Conservation (phyloP, 345 rosid genomes). For the Ceriops decandra region DNA sequence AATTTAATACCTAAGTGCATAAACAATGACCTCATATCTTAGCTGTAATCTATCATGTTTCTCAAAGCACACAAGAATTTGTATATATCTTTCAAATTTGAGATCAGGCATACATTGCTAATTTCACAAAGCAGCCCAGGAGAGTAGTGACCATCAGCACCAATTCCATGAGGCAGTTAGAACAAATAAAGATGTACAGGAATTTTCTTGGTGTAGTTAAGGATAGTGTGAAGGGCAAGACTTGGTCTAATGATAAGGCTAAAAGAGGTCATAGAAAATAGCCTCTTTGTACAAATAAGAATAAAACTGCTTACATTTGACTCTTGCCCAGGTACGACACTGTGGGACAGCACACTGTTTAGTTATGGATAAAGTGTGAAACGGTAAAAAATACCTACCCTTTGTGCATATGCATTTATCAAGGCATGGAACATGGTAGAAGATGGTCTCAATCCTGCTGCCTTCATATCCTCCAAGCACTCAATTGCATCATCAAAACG, state of each 20-base stretch:
- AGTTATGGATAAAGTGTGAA: neutral
- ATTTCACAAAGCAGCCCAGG: no score
- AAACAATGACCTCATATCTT: neutral
- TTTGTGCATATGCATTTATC: constrained; percentile 94
- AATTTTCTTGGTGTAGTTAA: no score
- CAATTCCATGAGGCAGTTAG: no score
- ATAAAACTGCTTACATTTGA: no score
- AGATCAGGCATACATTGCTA: neutral
- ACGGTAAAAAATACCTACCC: constrained; percentile 64
- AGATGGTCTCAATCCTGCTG: constrained; percentile 69
- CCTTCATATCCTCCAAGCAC: constrained; percentile 85
- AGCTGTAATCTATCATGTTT: neutral
- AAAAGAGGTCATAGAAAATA: no score
- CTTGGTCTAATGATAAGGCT: no score
- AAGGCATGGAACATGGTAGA: constrained; percentile 92
- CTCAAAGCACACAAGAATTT: neutral
- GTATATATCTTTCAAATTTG: neutral
- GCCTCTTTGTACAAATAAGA: no score
- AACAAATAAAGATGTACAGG: no score
- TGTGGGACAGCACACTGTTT: no score
- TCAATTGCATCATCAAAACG: constrained; percentile 80
- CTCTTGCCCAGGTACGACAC: no score
- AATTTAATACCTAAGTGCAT: neutral
- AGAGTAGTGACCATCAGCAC: no score
- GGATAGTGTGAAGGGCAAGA: no score